Percentiles rank a stretch among this genome's conserved stretches.
Evolutionary conservation across 2,329 filamentous ascomycete species (phyloP).

Genomic region (Alternaria postmessia): DNA sequence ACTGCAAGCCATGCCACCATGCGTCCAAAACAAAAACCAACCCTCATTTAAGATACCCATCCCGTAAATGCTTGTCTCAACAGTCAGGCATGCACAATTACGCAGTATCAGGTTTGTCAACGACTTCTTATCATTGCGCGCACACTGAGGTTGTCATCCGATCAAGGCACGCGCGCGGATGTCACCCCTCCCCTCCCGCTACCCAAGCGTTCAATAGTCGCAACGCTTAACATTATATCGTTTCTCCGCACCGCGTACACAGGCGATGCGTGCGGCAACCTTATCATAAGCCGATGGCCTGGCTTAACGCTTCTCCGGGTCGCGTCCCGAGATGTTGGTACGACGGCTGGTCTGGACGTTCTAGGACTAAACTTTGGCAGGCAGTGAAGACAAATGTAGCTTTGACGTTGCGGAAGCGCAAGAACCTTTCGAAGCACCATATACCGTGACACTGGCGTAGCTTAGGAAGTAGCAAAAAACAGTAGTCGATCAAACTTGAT

Average conservation of each 20-base stretch:
- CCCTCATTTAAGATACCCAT: background rate
- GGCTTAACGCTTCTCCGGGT: background rate
- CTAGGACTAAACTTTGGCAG: background rate
- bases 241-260: background rate
- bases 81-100: background rate
- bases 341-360: background rate
- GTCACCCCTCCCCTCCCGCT: background rate
- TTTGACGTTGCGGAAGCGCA: background rate
- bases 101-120: background rate
- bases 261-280: background rate
- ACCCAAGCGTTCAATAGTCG: constrained; percentile 4
- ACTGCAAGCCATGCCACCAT: background rate
- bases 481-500: background rate
- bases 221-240: background rate
- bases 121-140: background rate
- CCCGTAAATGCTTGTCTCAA: background rate
- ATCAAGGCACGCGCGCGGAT: background rate
- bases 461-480: background rate
- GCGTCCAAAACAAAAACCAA: background rate
- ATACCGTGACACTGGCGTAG: background rate
- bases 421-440: background rate
- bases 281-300: background rate
- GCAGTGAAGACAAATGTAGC: background rate
- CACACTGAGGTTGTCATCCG: background rate
- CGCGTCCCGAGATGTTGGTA: background rate